Base-by-base conservation (phyloP, 176 grass and related monocot genomes). In the Phoenix dactylifera region DNA sequence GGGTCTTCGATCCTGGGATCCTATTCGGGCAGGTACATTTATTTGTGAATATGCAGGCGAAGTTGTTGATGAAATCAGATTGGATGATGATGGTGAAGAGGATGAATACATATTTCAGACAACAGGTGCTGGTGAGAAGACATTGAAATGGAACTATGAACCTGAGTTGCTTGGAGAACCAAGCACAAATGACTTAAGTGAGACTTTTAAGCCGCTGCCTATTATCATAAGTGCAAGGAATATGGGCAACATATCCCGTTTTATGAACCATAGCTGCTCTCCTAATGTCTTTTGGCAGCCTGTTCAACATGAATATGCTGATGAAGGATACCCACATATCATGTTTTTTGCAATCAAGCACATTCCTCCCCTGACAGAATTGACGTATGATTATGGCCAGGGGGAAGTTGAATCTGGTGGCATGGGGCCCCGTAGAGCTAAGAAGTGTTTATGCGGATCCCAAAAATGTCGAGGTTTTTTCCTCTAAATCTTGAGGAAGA, bases 261-360 rank as follows among this genome's bases (percentile, higher is more conserved):
- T 95, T 78, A 87, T 95, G 67, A 95, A 95, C 64, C 86, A 95
- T 71, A 90, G 91, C 66, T 95, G 91, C 39, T 59, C 75, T 26
- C 80, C 91, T 61, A 95, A 90, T 62, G 26, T 83, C 59, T 84
- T 95, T 54, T 95, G 91, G 86, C 91, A 95, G 44, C 80, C 86
- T 55, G 80, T 95, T 72, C 81, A 84, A 25, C 80, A 83, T 87
- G 86, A 90, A 68, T 80, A 90, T 77, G 77, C 69, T 72, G 86
- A 90, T 72, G 75, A 82, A 51, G 53, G 48, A 15, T 66, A 69
- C 49, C 86, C 86, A 0, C 91, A 95, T 72, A 87, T 95, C 52
- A 95, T 95, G 91, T 90, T 95, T 56, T 95, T 95, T 69, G 86
- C 91, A 18, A 29, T 95, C 24, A 95, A 95, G 58, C 91, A 95